Evolutionary conservation across 495 filamentous ascomycete genomes (phyloP).

Genomic region (Penicillium turbatum): DNA sequence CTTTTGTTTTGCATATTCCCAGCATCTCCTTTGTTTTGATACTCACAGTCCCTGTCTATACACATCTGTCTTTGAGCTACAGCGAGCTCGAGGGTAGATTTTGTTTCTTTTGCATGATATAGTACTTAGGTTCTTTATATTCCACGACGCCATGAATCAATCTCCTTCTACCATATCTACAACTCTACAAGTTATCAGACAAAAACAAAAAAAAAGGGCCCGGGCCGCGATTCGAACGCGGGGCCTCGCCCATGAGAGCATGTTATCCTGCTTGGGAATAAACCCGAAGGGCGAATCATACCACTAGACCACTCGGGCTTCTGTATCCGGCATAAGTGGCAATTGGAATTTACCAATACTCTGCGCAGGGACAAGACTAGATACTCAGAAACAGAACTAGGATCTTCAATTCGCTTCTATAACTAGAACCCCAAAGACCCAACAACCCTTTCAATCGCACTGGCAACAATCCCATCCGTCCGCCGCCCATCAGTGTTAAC

Average conservation of each 20-base stretch:
- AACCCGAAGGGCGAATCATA: neutral
- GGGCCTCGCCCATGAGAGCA: neutral
- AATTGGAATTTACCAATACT: neutral
- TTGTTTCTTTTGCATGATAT: slow-evolving; percentile 4
- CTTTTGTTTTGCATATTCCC: neutral
- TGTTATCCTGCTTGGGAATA: neutral
- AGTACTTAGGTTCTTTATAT: neutral
- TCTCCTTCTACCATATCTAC: no score
- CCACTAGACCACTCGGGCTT: neutral
- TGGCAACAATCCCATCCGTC: slow-evolving; percentile 1
- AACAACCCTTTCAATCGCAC: neutral
- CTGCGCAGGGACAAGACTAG: no score
- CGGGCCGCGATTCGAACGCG: neutral
- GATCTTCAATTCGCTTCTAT: neutral
- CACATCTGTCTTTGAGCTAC: slow-evolving; percentile 11
- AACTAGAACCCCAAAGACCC: neutral
- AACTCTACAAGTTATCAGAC: no score
- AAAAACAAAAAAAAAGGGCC: neutral
- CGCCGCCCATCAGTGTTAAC: neutral
- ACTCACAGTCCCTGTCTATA: slow-evolving; percentile 6
- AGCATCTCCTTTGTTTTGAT: neutral
- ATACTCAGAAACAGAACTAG: no score
- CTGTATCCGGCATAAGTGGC: neutral
- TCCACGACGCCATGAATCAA: slow-evolving; percentile 4
- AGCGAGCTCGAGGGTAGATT: slow-evolving; percentile 11